Base-by-base conservation (phyloP, 176 grass and related monocot species). In the Ensete glaucum region DNA sequence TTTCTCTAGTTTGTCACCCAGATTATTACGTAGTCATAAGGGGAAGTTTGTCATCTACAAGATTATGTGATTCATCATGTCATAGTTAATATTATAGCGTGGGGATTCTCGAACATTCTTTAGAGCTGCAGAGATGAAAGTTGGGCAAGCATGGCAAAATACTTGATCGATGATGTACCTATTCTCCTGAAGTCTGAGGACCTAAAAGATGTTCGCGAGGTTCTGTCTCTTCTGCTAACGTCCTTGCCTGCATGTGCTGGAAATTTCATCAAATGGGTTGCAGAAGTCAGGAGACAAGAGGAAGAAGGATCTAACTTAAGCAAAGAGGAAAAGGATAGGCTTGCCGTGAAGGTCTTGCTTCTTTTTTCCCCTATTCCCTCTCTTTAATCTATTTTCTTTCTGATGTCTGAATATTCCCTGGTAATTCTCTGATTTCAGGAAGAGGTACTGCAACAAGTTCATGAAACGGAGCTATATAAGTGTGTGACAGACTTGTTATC, bases 281-380 rank as follows among this genome's bases (percentile, higher is more conserved):
- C 89, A 67, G 94, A 97, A 88, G 85, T 91, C 72, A 85, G 90
- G 86, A 93, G 90, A 71, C 71, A 80, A 91, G 90, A 96, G 79
- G 93, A 93, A 78, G 82, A 76, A 52, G 73, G 52, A 19, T 82
- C 74, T 9, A 67, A 20, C 79, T 79, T 93, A 86, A 91, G 72
- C 75, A 68, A 85, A 57, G 94, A 91, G 74, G 94, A 97, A 80
- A 82, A 85, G 55, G 85, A 85, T 72, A 92, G 88, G 57, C 67
- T 73, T 64, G 78, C 68, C 29, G 19, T 72, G 48, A 80, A 80
- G 78, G 78, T 80, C 34, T 22, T 64, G n/a, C 19, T 76, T 64
- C 17, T 10, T 51, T 22, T 65, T 2, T 17, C 16, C 0, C 48
- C 52, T 15, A 5, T 8, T 15, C 14, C 43, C 15, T 16, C 23